Evolutionary conservation across 768 basidiomycete species (phyloP), one percentile per base, ranked within the genome.

Genomic region (Pleurotus citrinopileatus): DNA sequence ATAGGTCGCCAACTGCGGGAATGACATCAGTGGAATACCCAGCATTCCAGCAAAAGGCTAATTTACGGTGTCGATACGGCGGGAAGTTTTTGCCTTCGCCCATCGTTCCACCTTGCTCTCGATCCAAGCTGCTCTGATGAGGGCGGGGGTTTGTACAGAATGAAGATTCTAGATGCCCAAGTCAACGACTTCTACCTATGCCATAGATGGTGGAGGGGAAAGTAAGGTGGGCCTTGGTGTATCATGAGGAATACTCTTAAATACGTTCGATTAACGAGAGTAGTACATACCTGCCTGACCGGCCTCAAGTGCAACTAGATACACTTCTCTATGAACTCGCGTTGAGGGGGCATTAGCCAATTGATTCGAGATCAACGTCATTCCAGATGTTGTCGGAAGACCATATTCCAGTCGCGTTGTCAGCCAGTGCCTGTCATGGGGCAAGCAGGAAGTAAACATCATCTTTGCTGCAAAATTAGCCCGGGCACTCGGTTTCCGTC

Each of bases 321-420:
- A 77, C 12, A 74, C 72, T 25, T 67, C 59, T 2, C 77, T 60
- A 52, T 78, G 75, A n/a, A 59, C 40, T 28, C 68, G 67, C 0
- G 65, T 67, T 17, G 63, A 57, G 3, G 67, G 28, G 3, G 77
- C 63, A 0, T 66, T 61, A 53, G 69, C 66, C 17, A 77, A 61
- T 46, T 69, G 65, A 12, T 63, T n/a, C 64, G 2, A 64, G 40
- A 45, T 77, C 62, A 3, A 65, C 58, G 29, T 78, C 76, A 28
- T 72, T 66, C 58, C 71, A 77, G 32, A 48, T 29, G 2, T 51
- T 55, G 3, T 42, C 45, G 26, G 40, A 40, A 6, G 27, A 38
- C 26, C 19, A 36, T 17, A 56, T 51, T 9, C 38, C 38, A 17
- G 28, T 42, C 12, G 44, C 40, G 20, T 44, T 42, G 25, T 50